Conservation (phyloP, 257 asterid genomes). For the Cinchona pubescens region DNA sequence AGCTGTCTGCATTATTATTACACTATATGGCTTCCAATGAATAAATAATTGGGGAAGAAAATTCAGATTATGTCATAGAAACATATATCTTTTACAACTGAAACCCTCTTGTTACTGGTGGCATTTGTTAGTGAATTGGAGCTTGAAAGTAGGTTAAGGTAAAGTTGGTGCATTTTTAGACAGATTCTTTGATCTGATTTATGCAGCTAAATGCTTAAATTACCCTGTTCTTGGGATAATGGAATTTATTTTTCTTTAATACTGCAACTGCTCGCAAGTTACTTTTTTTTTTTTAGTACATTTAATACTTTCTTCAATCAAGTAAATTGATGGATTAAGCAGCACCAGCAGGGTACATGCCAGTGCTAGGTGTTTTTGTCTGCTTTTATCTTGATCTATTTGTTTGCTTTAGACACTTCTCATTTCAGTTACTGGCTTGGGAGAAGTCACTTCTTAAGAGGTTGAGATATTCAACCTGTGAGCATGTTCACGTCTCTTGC, state of each 20-base stretch:
- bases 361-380: too few species aligned
- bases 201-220: not conserved
- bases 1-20: not conserved
- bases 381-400: not conserved
- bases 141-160: too few species aligned
- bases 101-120: not conserved
- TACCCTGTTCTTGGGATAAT: not conserved
- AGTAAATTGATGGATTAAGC: not conserved
- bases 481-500: not conserved
- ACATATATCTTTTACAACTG: not conserved
- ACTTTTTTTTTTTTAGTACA: not conserved
- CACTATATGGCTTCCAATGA: not conserved
- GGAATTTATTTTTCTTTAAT: not conserved
- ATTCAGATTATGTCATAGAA: not conserved
- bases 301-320: not conserved
- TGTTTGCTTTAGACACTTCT: not conserved
- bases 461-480: too few species aligned
- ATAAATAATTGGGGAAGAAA: not conserved
- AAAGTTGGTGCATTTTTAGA: not conserved
- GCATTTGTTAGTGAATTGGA: too few species aligned
- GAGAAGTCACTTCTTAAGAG: not conserved
- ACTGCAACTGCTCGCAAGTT: not conserved
- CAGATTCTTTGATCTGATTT: not conserved
- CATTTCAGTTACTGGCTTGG: not conserved
- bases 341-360: not conserved